Evolutionary conservation across 2,329 filamentous ascomycete genomes (phyloP), one percentile per base, ranked within the genome.

Genomic region (Microdochium trichocladiopsis): DNA sequence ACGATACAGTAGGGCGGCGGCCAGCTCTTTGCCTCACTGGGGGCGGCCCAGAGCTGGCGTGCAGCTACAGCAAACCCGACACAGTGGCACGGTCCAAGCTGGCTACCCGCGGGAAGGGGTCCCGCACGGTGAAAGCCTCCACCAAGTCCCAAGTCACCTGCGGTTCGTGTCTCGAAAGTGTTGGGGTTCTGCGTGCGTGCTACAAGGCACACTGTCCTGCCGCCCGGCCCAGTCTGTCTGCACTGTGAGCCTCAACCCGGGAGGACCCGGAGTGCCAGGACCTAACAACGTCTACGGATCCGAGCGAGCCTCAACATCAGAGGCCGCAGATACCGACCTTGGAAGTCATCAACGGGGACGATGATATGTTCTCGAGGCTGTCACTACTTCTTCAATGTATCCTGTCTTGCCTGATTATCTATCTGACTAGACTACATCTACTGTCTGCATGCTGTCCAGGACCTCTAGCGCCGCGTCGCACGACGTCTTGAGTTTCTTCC

Each of bases 401-500:
- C 12, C 14, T 14, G 33, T n/a, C 5, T 11, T 9, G 12, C 6
- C 14, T 11, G 14, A 37, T 16, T 23, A 41, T 3, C 21, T 45
- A 6, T 5, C 16, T 16, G 11, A 4, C 18, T 18, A 45, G 21
- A 18, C 41, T 8, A 12, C 18, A 18, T 45, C 41, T 22, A 45
- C 22, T 18, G 41, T 45, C 41, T 45, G 41, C 41, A 45, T 21
- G 6, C 41, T 23, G 6, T 65, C 59, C 28, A 78, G 59, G 1
- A 69, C 60, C 50, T 63, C 61, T 51, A 71, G 66, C 2, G 72
- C 76, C 54, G 69, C 63, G 55, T 71, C 71, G 59, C 75, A 80
- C 2, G 67, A 71, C 61, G 72, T 74, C 60, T 67, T 72, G 9
- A 85, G 61, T 54, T 67, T 72, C 56, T 69, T 74, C 51, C 68